Evolutionary conservation across 2,329 filamentous ascomycete genomes (phyloP), one percentile per base, ranked within the genome.

Genomic region (Thelonectria rubi): DNA sequence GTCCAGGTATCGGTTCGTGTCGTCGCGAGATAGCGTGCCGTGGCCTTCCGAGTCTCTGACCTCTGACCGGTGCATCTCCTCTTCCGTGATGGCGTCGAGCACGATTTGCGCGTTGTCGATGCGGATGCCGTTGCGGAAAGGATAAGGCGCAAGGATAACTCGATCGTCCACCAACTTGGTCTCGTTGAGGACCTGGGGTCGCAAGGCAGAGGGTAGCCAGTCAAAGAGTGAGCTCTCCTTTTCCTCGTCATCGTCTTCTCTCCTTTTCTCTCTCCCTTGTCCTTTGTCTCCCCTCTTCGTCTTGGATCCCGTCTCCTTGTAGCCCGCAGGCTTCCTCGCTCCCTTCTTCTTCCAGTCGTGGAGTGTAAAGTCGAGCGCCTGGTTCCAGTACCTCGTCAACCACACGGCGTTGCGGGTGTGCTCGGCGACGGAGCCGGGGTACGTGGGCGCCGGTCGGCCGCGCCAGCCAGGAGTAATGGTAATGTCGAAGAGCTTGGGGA

Each of bases 401-500:
- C 80, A 78, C 2, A 81, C 80, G 2, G 84, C 84, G 62, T 86
- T 86, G 60, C 82, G 83, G 67, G 85, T 75, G 64, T 87, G 81
- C 64, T 86, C 84, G 2, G 81, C 77, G 39, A 77, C 77, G 14
- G 75, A 80, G 65, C 84, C 82, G 11, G 82, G 82, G 14, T 60
- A 65, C 1, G 81, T 77, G 1, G 83, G 79, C 2, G 69, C 55
- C 0, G 79, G 78, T 2, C 85, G 79, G 10, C 74, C 74, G 7
- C 77, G 72, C 81, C 85, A 88, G 1, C 82, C 85, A 0, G 86
- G 85, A 0, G 82, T 75, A 1, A 88, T 70, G 0, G 84, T 82
- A 3, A 85, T 78, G 66, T 88, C 86, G 53, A 86, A 79, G 2
- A 86, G 70, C 40, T 77, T 75, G 0, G 86, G 84, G 12, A 87